Conservation (phyloP, 768 basidiomycete species). For the Pseudohyphozyma bogoriensis region DNA sequence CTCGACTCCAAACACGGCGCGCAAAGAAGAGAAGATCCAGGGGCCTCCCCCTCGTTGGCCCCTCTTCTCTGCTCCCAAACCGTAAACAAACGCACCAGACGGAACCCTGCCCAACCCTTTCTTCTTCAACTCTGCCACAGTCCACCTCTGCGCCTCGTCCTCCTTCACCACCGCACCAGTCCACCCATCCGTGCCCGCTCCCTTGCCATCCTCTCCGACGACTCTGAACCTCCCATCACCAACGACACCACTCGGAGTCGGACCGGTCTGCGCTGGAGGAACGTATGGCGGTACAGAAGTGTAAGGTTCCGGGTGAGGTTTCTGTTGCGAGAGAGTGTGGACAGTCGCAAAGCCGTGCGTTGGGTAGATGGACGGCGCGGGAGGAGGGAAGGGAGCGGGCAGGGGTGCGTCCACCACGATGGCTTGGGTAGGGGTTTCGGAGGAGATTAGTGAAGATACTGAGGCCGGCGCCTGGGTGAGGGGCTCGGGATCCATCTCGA, state of each 20-base stretch:
- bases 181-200: not conserved
- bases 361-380: too few relatives aligned
- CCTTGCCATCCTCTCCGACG: conserved; percentile 2
- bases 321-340: too few relatives aligned
- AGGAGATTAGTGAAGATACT: too few relatives aligned
- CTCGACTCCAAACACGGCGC: not conserved
- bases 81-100: conserved; percentile 6
- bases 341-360: too few relatives aligned
- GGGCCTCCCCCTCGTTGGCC: not conserved
- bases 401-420: too few relatives aligned
- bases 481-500: too few relatives aligned
- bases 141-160: conserved; percentile 11
- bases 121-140: conserved; percentile 11
- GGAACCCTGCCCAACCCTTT: conserved; percentile 11
- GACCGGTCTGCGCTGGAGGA: not conserved
- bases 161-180: conserved; percentile 1
- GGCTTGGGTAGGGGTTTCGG: too few relatives aligned
- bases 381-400: too few relatives aligned
- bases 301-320: not conserved
- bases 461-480: too few relatives aligned
- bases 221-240: not conserved
- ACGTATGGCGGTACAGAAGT: not conserved
- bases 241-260: not conserved
- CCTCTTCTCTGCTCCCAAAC: not conserved
- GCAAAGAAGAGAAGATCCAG: too few relatives aligned